A percentile compares a stretch with the other conserved stretches of the same genome.
phyloP scores from a whole-genome alignment of 768 basidiomycete genomes.

The Trametes cinnabarina region DNA sequence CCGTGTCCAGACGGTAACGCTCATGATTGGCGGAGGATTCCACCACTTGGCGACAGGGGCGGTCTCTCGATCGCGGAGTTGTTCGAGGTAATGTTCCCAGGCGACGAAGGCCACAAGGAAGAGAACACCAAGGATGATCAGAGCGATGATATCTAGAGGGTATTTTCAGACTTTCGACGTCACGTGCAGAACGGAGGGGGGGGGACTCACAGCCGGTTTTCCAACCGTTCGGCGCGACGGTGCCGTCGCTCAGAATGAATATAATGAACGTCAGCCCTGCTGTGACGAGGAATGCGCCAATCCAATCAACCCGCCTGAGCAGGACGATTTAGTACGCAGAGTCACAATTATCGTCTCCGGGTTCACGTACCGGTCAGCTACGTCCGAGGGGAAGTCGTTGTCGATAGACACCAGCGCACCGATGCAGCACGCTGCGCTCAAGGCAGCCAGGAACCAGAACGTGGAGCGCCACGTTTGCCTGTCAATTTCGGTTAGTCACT shows the following conservation, averaged over 20 bases:
- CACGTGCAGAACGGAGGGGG: conserved; percentile 17
- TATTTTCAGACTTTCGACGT: conserved; percentile 8
- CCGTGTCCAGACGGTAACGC: conserved; percentile 61
- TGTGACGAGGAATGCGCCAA: conserved; percentile 67
- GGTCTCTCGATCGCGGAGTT: conserved; percentile 19
- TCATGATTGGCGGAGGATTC: conserved; percentile 64
- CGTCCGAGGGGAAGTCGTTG: conserved; percentile 40
- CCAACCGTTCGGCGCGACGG: conserved; percentile 60
- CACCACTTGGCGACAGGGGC: conserved; percentile 17
- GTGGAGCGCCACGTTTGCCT: conserved; percentile 62
- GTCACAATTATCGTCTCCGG: background rate
- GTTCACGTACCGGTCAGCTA: conserved; percentile 25
- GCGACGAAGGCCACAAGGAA: conserved; percentile 55
- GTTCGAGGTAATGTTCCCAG: conserved; percentile 68
- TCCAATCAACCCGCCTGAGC: conserved; percentile 63
- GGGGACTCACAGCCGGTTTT: conserved; percentile 47
- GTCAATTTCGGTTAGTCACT: background rate
- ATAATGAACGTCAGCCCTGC: conserved; percentile 65
- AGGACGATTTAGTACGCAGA: background rate
- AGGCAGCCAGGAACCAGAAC: conserved; percentile 58
- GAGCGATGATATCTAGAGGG: conserved; percentile 64
- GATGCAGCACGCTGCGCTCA: conserved; percentile 51
- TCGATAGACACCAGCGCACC: conserved; percentile 63
- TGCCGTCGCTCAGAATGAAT: conserved; percentile 71
- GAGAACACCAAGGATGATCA: conserved; percentile 60